Conservation (phyloP, 768 basidiomycete genomes). For the Clathrus columnatus region DNA sequence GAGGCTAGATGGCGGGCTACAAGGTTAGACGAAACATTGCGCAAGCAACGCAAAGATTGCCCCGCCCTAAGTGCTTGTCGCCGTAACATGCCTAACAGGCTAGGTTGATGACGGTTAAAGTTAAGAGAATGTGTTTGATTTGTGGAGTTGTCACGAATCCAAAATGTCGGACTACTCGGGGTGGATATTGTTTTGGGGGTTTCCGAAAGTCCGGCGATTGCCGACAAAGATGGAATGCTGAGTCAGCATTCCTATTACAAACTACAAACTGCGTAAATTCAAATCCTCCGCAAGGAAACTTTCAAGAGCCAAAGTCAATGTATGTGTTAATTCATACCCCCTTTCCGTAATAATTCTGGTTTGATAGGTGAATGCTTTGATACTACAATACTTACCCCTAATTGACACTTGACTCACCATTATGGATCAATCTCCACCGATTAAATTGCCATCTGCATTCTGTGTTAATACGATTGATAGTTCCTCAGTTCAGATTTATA, state of each 20-base stretch:
- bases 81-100: constrained; percentile 4
- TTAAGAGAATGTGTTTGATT: neutral
- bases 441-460: neutral
- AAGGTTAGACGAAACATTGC: neutral
- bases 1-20: constrained; percentile 13
- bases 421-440: neutral
- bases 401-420: too few relatives aligned
- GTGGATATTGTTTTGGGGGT: too few relatives aligned
- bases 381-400: too few relatives aligned
- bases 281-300: too few relatives aligned
- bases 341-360: too few relatives aligned
- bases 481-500: neutral
- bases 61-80: constrained; percentile 6
- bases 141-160: neutral
- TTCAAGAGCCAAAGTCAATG: too few relatives aligned
- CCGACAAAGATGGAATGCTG: neutral
- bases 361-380: too few relatives aligned
- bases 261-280: too few relatives aligned
- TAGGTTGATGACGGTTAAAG: neutral
- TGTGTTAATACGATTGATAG: neutral
- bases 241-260: neutral
- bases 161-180: neutral
- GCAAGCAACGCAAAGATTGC: neutral
- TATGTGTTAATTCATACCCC: too few relatives aligned
- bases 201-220: neutral